Conservation (phyloP, 2,329 filamentous ascomycete genomes). For the Aspergillus sp. region DNA sequence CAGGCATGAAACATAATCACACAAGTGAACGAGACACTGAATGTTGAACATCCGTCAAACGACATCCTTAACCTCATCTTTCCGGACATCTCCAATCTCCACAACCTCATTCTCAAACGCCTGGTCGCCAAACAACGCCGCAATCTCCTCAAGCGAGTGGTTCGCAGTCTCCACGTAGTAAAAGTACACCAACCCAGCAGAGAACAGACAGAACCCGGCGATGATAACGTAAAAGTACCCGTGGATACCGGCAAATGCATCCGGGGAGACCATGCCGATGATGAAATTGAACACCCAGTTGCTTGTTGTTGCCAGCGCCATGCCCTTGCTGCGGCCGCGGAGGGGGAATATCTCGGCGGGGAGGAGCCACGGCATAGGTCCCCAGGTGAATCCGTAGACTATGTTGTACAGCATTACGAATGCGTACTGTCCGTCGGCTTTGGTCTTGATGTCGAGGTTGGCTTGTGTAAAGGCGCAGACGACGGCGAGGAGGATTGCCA, state of each 20-base stretch:
- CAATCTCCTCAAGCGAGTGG: constrained; percentile 35
- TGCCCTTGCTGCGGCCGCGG: constrained; percentile 41
- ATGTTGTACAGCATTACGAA: constrained; percentile 43
- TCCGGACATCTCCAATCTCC: constrained; percentile 10
- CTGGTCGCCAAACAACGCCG: constrained; percentile 42
- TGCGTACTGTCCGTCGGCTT: constrained; percentile 40
- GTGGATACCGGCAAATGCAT: constrained; percentile 43
- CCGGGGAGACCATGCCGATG: constrained; percentile 41
- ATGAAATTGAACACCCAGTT: constrained; percentile 58
- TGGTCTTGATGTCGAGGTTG: constrained; percentile 22
- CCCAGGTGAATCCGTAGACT: constrained; percentile 40
- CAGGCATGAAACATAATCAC: no score
- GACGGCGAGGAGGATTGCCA: constrained; percentile 36
- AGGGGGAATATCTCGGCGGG: constrained; percentile 30
- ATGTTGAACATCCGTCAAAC: no score
- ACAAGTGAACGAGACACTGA: no score
- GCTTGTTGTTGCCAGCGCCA: constrained; percentile 40
- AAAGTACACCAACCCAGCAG: constrained; percentile 36
- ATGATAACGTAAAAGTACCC: constrained; percentile 47
- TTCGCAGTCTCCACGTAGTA: constrained; percentile 45
- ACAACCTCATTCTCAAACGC: constrained; percentile 32
- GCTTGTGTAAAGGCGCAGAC: constrained; percentile 42
- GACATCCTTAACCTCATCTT: constrained; percentile 4
- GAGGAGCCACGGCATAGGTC: constrained; percentile 42
- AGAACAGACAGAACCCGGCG: constrained; percentile 43